A percentile compares a stretch with the other conserved stretches of the same genome.
These are phyloP conservation scores for Jatropha curcas DNA, from an alignment of 345 rosid species.

Conservation along the genomic window DNA sequence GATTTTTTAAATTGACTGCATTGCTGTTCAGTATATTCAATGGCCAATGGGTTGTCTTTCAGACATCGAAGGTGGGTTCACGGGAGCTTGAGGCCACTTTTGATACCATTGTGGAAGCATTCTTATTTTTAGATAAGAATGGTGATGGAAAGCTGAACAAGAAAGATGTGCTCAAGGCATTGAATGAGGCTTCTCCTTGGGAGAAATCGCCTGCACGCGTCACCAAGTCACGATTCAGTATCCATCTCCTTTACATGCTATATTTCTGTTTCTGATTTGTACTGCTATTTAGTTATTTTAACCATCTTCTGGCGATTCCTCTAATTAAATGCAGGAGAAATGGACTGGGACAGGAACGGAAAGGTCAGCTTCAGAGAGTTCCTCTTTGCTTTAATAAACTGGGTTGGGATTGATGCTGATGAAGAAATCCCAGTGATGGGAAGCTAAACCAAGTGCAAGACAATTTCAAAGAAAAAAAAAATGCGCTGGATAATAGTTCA, in stretches of 20 bases:
- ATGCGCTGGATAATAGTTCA: neutral
- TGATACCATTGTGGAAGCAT: slow-evolving; percentile 68
- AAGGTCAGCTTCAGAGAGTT: slow-evolving; percentile 79
- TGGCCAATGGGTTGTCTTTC: slow-evolving; percentile 26
- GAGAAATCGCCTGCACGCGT: slow-evolving; percentile 75
- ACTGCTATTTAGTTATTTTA: neutral
- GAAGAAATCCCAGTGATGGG: slow-evolving; percentile 29
- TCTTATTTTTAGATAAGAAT: slow-evolving; percentile 78
- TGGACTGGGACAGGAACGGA: slow-evolving; percentile 87
- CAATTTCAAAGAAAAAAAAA: neutral
- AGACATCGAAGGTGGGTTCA: slow-evolving; percentile 44
- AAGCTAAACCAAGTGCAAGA: slow-evolving; percentile 15
- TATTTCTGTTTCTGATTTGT: neutral
- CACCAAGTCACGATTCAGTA: slow-evolving; percentile 70
- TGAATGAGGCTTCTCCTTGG: slow-evolving; percentile 62
- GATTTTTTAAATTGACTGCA: neutral
- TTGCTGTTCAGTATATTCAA: slow-evolving; percentile 13
- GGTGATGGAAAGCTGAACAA: slow-evolving; percentile 75
- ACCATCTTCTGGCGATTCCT: slow-evolving; percentile 20
- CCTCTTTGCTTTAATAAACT: slow-evolving; percentile 66
- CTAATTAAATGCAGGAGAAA: slow-evolving; percentile 64
- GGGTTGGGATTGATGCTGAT: slow-evolving; percentile 67
- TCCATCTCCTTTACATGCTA: slow-evolving; percentile 17
- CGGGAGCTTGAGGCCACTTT: slow-evolving; percentile 66
- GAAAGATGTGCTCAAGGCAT: slow-evolving; percentile 61